Base-by-base conservation (phyloP, 1,139 yeast species). In the Blastobotrys capitulatus region DNA sequence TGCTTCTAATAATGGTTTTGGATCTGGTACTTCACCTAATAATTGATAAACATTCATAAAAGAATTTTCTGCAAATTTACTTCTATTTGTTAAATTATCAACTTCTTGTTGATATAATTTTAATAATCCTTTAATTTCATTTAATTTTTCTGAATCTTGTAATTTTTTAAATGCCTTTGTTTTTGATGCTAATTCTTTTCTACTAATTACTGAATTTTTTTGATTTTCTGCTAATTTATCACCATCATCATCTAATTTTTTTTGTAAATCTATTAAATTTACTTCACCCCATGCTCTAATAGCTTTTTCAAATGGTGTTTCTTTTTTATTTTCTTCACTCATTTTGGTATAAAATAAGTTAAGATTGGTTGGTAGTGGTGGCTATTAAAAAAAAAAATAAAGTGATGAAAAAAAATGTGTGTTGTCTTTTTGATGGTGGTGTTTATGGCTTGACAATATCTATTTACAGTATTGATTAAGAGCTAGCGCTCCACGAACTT, bases 21-120 rank as follows among this genome's bases (percentile, higher is more conserved):
- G 97, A 67, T 92, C 97, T 0, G 97, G 97, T 0, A 95, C 92
- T 62, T 90, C 96, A 1, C 89, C 87, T 13, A 92, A 70, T 25
- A 79, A 71, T 52, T 89, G 74, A 69, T 90, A 90, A 26, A 87
- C 72, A 20, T 82, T 82, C 66, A 89, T 79, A 61, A 92, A 84
- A 44, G 81, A 75, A 35, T 75, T 73, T 62, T 92, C 97, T 1
- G 86, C 81, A 45, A 68, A 73, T 62, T 89, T 88, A 54, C 87
- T 81, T 58, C 92, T 80, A 58, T 79, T 80, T 2, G 97, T 87
- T 56, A 92, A 72, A 40, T 75, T 72, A 64, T 92, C 98, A 60
- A 92, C 86, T 64, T 89, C 97, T 53, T 82, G 78, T 65, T 92
- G 98, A 64, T 92, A 92, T 40, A 80, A 72, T 67, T 90, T 92